Evolutionary conservation across 441 rosid species (phyloP), one percentile per base, ranked within the genome.

Genomic region (Monsonia emarginata): DNA sequence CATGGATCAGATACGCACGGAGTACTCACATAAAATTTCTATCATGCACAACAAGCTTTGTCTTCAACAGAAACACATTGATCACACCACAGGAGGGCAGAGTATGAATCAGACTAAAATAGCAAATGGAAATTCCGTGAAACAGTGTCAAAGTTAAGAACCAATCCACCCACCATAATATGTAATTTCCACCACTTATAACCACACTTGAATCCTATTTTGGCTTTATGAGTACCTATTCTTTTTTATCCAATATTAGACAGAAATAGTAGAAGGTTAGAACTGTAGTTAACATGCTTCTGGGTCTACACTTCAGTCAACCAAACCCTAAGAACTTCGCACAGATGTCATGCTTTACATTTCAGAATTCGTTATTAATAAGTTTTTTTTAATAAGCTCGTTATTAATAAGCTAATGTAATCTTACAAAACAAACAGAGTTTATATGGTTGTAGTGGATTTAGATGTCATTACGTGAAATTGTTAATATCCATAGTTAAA

Each of bases 241-340:
- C 7, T 18, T 7, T 19, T 48, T 7, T 18, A 36, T 36, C 42
- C 56, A 48, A n/a, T 16, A 48, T 16, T 44, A 44, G 19, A 18
- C 25, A 5, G 2, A 16, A 48, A 48, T 14, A 10, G 10, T 50
- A 21, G 27, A 52, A 24, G 42, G 6, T 52, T 19, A 1, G 8
- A 52, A 21, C n/a, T n/a, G 4, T 52, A 52, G 27, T 22, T 52
- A 22, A 27, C 10, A 52, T 52, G 58, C 27, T 52, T 52, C 58
- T 21, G 58, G 58, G 58, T 21, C 58, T 21, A 52, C 21, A 52
- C 58, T 52, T 27, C 14, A 52, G 58, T 52, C 58, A 52, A 52
- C 14, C 0, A 22, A 22, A 52, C 21, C 58, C 25, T 52, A 18
- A 48, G 0, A 50, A 1, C 13, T 50, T 18, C 21, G 22, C 14